Evolutionary conservation across 2,329 filamentous ascomycete species (phyloP).

Genomic region (Dendryphion nanum): DNA sequence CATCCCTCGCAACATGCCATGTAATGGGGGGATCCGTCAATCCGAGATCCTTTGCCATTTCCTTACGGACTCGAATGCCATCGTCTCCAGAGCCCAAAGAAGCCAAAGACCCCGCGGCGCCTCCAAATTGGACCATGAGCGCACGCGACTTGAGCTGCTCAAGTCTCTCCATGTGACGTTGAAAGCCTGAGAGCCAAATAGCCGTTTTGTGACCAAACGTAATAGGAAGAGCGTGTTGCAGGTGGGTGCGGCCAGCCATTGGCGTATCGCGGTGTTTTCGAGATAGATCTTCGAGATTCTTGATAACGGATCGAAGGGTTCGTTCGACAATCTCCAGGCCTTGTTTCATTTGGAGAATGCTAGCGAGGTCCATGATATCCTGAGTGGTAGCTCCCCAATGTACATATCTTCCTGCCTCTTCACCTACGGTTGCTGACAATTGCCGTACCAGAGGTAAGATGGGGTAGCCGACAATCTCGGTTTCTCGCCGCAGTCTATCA

Average conservation of each 20-base stretch:
- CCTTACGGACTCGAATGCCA: slow-evolving; percentile 50
- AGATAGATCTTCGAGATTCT: slow-evolving; percentile 44
- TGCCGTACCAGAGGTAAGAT: slow-evolving; percentile 54
- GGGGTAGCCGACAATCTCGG: slow-evolving; percentile 56
- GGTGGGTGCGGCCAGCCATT: slow-evolving; percentile 58
- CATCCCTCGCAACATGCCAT: slow-evolving; percentile 58
- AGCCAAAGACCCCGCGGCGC: slow-evolving; percentile 56
- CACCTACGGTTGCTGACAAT: slow-evolving; percentile 39
- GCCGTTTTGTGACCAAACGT: slow-evolving; percentile 61
- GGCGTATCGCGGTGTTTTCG: slow-evolving; percentile 51
- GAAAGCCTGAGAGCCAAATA: slow-evolving; percentile 53
- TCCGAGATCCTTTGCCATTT: slow-evolving; percentile 50
- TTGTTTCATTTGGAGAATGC: slow-evolving; percentile 53
- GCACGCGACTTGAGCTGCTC: slow-evolving; percentile 46
- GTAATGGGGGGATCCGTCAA: slow-evolving; percentile 54
- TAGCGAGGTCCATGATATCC: slow-evolving; percentile 59
- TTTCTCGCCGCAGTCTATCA: slow-evolving; percentile 44
- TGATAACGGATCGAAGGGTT: slow-evolving; percentile 45
- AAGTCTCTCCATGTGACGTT: slow-evolving; percentile 50
- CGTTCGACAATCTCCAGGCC: slow-evolving; percentile 50
- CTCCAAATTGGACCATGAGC: slow-evolving; percentile 57
- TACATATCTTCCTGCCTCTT: slow-evolving; percentile 46
- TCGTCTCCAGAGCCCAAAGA: slow-evolving; percentile 50
- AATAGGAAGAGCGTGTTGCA: slow-evolving; percentile 57
- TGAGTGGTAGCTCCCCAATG: slow-evolving; percentile 62